Conservation (phyloP, 2,329 filamentous ascomycete species). For the Penicillium fuscoglaucum region DNA sequence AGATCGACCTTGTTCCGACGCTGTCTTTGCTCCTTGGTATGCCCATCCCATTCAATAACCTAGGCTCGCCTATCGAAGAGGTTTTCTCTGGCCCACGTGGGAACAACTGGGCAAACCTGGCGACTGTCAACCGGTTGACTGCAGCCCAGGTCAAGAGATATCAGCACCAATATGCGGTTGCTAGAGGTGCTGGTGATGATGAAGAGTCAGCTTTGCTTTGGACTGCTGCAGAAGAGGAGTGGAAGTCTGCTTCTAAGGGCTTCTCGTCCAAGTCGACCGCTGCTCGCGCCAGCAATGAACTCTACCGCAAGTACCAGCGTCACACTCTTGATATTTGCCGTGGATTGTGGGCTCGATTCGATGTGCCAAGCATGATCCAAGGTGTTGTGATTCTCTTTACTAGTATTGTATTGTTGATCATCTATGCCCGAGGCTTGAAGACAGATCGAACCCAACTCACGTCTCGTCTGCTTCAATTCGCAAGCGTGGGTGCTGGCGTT, state of each 20-base stretch:
- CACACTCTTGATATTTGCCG: constrained; percentile 79
- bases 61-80: constrained; percentile 90
- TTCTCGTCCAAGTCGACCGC: constrained; percentile 39
- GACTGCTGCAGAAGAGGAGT: constrained; percentile 58
- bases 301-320: constrained; percentile 72
- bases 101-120: constrained; percentile 73
- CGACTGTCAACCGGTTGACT: constrained; percentile 71
- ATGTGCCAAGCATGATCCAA: constrained; percentile 78
- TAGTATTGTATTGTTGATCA: constrained; percentile 66
- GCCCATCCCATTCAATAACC: constrained; percentile 93
- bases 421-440: constrained; percentile 66
- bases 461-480: constrained; percentile 53
- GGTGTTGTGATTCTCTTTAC: constrained; percentile 71
- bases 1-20: constrained; percentile 95
- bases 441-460: constrained; percentile 57
- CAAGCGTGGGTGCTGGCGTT: constrained; percentile 49
- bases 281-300: constrained; percentile 50
- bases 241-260: constrained; percentile 47
- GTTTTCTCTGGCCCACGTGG: constrained; percentile 75
- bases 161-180: constrained; percentile 76
- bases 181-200: constrained; percentile 66
- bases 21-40: constrained; percentile 83
- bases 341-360: constrained; percentile 86
- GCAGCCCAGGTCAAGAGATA: constrained; percentile 88
- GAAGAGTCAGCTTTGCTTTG: constrained; percentile 60